Conservation (phyloP, 306 rosid species). For the Heteromeles arbutifolia region DNA sequence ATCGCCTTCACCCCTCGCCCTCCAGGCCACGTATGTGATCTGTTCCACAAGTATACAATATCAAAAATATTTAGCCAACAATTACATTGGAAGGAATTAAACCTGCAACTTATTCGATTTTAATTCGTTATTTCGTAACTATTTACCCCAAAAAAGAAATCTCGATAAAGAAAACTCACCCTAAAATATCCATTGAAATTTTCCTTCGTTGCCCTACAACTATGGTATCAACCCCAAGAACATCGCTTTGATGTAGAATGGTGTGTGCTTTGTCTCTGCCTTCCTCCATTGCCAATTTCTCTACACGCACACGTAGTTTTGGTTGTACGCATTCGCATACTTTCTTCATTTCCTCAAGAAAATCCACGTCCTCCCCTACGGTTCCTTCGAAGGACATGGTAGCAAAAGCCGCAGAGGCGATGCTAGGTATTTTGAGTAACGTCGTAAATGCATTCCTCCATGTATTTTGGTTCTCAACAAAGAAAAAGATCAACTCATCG, state of each 20-base stretch:
- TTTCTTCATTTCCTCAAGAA: constrained; percentile 56
- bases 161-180: constrained; percentile 25
- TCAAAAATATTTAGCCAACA: background rate
- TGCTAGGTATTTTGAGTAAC: constrained; percentile 50
- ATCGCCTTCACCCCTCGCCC: background rate
- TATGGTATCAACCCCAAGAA: constrained; percentile 39
- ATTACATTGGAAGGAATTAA: background rate
- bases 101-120: background rate
- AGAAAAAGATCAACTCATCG: constrained; percentile 64
- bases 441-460: constrained; percentile 45
- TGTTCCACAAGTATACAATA: background rate
- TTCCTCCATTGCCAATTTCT: constrained; percentile 36
- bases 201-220: constrained; percentile 61
- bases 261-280: constrained; percentile 47
- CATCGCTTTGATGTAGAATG: constrained; percentile 36
- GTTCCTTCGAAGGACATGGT: background rate
- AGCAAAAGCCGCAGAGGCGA: background rate
- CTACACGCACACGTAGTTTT: constrained; percentile 17
- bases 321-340: constrained; percentile 42
- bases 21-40: constrained; percentile 35
- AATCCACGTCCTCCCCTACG: constrained; percentile 17
- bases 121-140: too few species aligned
- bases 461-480: constrained; percentile 37
- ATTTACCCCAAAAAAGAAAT: too few species aligned
- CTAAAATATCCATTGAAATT: constrained; percentile 53